Evolutionary conservation across 2,329 filamentous ascomycete genomes (phyloP).

Genomic region (Ophiostoma montium): DNA sequence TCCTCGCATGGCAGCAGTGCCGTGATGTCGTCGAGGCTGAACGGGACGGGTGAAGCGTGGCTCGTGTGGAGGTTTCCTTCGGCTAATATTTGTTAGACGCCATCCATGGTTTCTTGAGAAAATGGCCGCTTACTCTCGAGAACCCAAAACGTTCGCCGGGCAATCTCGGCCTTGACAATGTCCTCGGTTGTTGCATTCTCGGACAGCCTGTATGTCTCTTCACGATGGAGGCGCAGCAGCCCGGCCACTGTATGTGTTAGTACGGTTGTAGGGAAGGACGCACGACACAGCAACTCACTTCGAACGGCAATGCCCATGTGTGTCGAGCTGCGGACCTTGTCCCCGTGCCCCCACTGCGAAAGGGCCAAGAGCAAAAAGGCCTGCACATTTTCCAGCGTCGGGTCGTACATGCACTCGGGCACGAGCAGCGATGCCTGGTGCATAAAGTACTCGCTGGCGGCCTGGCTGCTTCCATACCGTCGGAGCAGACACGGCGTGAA

Average conservation of each 20-base stretch:
- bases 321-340: constrained; percentile 17
- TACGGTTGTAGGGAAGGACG: neutral
- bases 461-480: constrained; percentile 14
- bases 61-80: constrained; percentile 23
- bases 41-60: constrained; percentile 18
- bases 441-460: constrained; percentile 17
- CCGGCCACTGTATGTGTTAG: constrained; percentile 25
- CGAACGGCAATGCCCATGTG: constrained; percentile 12
- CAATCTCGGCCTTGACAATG: constrained; percentile 20
- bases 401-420: constrained; percentile 16
- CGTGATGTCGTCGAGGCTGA: constrained; percentile 21
- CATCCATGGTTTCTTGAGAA: neutral
- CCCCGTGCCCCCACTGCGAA: constrained; percentile 22
- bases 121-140: constrained; percentile 15
- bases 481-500: constrained; percentile 6
- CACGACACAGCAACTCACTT: constrained; percentile 13
- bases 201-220: constrained; percentile 31
- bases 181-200: constrained; percentile 15
- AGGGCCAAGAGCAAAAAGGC: constrained; percentile 19
- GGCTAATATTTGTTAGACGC: neutral
- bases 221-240: constrained; percentile 37
- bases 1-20: constrained; percentile 22
- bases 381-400: constrained; percentile 17
- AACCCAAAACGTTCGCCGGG: constrained; percentile 24
- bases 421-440: constrained; percentile 11